Conservation (phyloP, 2,329 filamentous ascomycete species). For the Neonectria ditissima region DNA sequence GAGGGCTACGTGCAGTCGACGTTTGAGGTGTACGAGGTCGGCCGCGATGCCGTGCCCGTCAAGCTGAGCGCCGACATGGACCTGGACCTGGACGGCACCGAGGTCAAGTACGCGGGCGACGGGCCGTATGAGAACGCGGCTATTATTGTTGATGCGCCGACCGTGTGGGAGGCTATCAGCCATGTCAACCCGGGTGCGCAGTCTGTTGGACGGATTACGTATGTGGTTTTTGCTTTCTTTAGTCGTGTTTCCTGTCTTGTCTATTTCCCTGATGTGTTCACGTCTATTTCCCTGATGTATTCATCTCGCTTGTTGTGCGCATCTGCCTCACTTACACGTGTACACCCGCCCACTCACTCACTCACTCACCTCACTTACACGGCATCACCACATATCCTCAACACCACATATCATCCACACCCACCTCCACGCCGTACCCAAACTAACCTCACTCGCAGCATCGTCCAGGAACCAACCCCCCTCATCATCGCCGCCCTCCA, state of each 20-base stretch:
- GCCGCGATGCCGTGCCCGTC: conserved; percentile 55
- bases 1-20: conserved; percentile 60
- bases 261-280: not conserved
- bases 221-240: conserved; percentile 49
- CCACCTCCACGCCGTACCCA: not conserved
- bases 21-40: conserved; percentile 69
- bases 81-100: conserved; percentile 36
- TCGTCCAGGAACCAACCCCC: conserved; percentile 71
- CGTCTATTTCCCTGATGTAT: not conserved
- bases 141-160: conserved; percentile 53
- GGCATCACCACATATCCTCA: not conserved
- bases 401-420: not conserved
- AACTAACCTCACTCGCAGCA: conserved; percentile 51
- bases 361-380: not conserved
- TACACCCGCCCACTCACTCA: not conserved
- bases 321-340: not conserved
- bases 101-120: conserved; percentile 43
- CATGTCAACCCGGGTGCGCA: conserved; percentile 52
- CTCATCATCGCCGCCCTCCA: conserved; percentile 70
- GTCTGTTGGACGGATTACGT: conserved; percentile 67
- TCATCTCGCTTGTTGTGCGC: not conserved
- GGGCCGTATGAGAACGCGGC: conserved; percentile 43
- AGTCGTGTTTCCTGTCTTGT: not conserved
- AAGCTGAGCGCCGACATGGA: conserved; percentile 48
- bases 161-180: conserved; percentile 57